Evolutionary conservation across 805 yeast species (phyloP), one percentile per base, ranked within the genome.

Genomic region (Wickerhamiella spandovensis): DNA sequence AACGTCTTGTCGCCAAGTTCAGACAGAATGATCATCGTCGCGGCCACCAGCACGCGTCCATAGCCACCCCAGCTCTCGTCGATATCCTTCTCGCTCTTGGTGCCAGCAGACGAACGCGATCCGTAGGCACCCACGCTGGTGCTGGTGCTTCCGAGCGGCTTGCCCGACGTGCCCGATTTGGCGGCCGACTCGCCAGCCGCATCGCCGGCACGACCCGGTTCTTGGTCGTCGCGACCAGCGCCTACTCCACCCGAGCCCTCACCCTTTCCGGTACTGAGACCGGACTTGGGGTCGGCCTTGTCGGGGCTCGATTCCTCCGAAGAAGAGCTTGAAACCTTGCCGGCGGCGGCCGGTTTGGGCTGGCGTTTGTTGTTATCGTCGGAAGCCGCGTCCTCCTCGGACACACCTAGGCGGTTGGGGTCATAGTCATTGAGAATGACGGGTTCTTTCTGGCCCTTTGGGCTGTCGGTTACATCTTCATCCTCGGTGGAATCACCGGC

Each of bases 1-100:
- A 92, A 92, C 0, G 99, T 92, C 70, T 92, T 92, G 66, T 92
- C 99, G 53, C 98, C 98, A 52, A 92, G 82, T 67, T 92, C 99
- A 25, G 95, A 84, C n/a, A 88, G 84, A 30, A 85, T 69, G 61
- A 92, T 92, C 98, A 92, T 92, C 15, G 90, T 77, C 32, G 81
- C 70, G 1, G 97, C 78, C 81, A 90, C 78, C 52, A 84, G 59
- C 58, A 92, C 82, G 25, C 57, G 53, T 56, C 44, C 32, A 32
- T 18, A 21, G 13, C 24, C 45, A 6, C 32, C 28, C 24, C 24
- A 22, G 20, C 15, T 17, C 20, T 43, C 45, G 20, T 43, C 30
- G 6, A 23, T 15, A 4, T 41, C 25, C 12, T 12, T 15, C 3
- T 28, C 32, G 15, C 12, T 5, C 12, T 28, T 28, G 32, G 32